phyloP scores from a whole-genome alignment of 352 stramenopile genomes.

The Phytophthora syringae region DNA sequence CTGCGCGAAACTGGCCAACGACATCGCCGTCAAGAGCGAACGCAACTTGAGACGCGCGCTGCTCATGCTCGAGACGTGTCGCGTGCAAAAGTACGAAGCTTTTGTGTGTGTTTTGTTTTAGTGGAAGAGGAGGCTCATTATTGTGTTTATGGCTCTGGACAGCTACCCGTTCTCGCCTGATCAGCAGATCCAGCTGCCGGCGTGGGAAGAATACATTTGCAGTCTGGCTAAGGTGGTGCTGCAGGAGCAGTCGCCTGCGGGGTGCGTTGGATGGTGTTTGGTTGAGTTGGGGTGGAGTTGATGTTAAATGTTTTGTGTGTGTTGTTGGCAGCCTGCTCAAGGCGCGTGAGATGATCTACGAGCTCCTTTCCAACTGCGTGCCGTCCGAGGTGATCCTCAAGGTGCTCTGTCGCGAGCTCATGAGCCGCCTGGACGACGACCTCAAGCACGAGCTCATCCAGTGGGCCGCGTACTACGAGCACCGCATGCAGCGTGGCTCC shows the following conservation, averaged over 20 bases:
- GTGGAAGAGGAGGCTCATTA: not conserved
- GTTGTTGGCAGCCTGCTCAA: conserved; percentile 90
- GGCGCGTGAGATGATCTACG: conserved; percentile 97
- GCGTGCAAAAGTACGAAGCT: conserved; percentile 77
- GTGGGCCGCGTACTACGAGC: conserved; percentile 91
- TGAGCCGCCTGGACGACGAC: conserved; percentile 95
- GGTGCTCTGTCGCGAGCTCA: conserved; percentile 89
- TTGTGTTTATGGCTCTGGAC: not conserved
- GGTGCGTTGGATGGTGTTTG: conserved; percentile 38
- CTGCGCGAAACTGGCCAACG: conserved; percentile 87
- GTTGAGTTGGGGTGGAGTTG: not conserved
- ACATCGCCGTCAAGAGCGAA: conserved; percentile 92
- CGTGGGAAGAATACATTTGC: conserved; percentile 98
- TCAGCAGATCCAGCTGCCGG: conserved; percentile 87
- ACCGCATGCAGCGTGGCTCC: conserved; percentile 93
- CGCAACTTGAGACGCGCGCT: conserved; percentile 97
- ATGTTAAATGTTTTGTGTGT: not conserved
- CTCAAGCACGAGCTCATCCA: conserved; percentile 97
- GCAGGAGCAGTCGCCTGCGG: conserved; percentile 94
- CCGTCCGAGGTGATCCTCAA: conserved; percentile 97
- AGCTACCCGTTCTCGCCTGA: conserved; percentile 89
- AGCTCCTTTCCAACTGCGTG: conserved; percentile 99
- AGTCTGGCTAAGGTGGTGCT: conserved; percentile 94
- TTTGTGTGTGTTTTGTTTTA: not conserved
- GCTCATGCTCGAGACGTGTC: conserved; percentile 97